A percentile compares a stretch with the other conserved stretches of the same genome.
phyloP scores from a whole-genome alignment of 2,329 filamentous ascomycete species.

The Akanthomyces muscarius region DNA sequence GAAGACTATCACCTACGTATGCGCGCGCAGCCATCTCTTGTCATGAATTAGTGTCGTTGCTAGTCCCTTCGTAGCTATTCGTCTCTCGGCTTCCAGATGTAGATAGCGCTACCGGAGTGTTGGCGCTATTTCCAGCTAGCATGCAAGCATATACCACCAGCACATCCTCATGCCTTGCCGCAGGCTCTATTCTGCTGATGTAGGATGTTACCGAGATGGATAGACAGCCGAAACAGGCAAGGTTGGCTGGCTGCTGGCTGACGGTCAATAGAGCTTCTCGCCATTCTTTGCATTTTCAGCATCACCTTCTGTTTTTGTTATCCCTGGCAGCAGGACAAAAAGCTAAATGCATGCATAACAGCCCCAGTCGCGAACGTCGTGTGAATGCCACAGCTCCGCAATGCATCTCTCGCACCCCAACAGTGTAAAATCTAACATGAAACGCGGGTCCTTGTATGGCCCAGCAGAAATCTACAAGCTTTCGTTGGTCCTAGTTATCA shows the following conservation, averaged over 20 bases:
- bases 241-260: neutral
- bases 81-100: constrained; percentile 4
- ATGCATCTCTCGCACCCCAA: neutral
- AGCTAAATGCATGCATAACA: neutral
- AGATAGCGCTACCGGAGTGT: neutral
- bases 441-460: neutral
- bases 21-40: neutral
- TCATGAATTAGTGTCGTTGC: neutral
- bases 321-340: neutral
- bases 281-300: neutral
- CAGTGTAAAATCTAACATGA: constrained; percentile 1
- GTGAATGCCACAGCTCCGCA: neutral
- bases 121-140: neutral
- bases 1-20: neutral
- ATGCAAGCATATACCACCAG: neutral
- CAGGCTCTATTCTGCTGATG: neutral
- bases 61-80: neutral
- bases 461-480: neutral
- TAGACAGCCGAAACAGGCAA: neutral
- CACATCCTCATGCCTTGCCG: neutral
- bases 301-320: neutral
- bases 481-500: neutral
- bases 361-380: neutral
- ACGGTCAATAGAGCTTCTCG: neutral
- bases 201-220: neutral